Evolutionary conservation across 2,329 filamentous ascomycete species (phyloP).

Genomic region (Hymenoscyphus fructigenus): DNA sequence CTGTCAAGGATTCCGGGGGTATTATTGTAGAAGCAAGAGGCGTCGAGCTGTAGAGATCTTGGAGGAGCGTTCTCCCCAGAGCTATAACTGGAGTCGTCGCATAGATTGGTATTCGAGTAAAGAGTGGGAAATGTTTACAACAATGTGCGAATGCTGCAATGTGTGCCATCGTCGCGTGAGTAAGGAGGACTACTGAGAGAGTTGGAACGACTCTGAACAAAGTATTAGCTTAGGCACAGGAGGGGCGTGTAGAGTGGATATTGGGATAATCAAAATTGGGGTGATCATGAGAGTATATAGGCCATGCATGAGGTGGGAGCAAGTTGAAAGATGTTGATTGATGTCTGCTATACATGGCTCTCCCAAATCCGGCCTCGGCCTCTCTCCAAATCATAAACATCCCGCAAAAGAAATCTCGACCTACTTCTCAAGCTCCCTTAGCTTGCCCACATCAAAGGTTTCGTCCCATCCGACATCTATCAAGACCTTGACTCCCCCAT

Average conservation of each 20-base stretch:
- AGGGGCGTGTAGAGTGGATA: background rate
- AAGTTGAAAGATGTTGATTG: conserved; percentile 28
- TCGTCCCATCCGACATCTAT: conserved; percentile 97
- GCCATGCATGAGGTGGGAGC: background rate
- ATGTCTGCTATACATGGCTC: conserved; percentile 31
- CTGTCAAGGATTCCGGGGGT: conserved; percentile 68
- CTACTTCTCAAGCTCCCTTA: conserved; percentile 88
- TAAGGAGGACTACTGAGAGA: conserved; percentile 88
- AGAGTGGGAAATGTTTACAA: conserved; percentile 93
- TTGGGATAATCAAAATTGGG: background rate
- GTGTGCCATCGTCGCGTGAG: conserved; percentile 88
- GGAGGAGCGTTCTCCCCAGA: conserved; percentile 83
- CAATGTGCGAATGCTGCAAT: conserved; percentile 93
- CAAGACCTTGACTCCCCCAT: conserved; percentile 93
- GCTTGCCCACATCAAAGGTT: conserved; percentile 76
- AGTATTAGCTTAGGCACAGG: background rate
- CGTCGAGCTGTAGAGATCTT: conserved; percentile 89
- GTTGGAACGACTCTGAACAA: conserved; percentile 77
- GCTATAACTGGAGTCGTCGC: conserved; percentile 92
- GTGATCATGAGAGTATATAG: conserved; percentile 16
- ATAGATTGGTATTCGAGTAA: conserved; percentile 90
- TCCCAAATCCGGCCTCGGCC: conserved; percentile 11
- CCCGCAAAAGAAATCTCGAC: conserved; percentile 31
- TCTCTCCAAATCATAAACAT: conserved; percentile 9
- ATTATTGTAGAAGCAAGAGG: conserved; percentile 86